phyloP scores from a whole-genome alignment of 1,284 basidiomycete genomes.

The Cutaneotrichosporon curvatum region DNA sequence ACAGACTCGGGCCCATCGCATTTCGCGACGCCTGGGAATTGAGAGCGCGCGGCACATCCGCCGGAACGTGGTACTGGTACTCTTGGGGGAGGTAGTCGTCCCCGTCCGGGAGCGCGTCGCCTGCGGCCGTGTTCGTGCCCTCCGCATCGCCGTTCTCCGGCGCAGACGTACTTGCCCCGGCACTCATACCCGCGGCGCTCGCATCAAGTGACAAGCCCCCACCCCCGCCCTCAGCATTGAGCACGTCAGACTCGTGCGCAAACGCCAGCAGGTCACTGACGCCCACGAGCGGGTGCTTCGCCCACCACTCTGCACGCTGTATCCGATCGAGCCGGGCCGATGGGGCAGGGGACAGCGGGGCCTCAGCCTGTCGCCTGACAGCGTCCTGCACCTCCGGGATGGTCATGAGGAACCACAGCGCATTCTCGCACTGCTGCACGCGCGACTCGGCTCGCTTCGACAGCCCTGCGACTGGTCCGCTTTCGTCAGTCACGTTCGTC shows the following conservation, averaged over 20 bases:
- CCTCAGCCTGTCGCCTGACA: neutral
- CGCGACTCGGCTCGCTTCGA: conserved; percentile 16
- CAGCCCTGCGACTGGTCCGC: conserved; percentile 19
- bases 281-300: conserved; percentile 5
- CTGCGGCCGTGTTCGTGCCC: neutral
- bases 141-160: neutral
- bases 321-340: conserved; percentile 12
- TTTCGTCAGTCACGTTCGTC: neutral
- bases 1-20: conserved; percentile 12
- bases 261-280: conserved; percentile 7
- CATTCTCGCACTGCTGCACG: conserved; percentile 18
- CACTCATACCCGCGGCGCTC: too few relatives aligned
- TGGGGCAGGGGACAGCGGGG: conserved; percentile 5
- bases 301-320: conserved; percentile 15
- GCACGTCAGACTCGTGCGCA: neutral
- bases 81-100: neutral
- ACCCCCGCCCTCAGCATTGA: neutral
- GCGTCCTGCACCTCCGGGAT: conserved; percentile 13
- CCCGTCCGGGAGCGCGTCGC: neutral
- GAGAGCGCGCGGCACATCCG: too few relatives aligned
- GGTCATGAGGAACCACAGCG: conserved; percentile 15
- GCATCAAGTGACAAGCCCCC: too few relatives aligned
- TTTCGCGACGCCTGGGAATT: conserved; percentile 8
- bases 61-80: neutral
- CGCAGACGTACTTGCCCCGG: too few relatives aligned